Evolutionary conservation across 139 green algal species (phyloP), one percentile per base, ranked within the genome.

Genomic region (Volvox africanus): DNA sequence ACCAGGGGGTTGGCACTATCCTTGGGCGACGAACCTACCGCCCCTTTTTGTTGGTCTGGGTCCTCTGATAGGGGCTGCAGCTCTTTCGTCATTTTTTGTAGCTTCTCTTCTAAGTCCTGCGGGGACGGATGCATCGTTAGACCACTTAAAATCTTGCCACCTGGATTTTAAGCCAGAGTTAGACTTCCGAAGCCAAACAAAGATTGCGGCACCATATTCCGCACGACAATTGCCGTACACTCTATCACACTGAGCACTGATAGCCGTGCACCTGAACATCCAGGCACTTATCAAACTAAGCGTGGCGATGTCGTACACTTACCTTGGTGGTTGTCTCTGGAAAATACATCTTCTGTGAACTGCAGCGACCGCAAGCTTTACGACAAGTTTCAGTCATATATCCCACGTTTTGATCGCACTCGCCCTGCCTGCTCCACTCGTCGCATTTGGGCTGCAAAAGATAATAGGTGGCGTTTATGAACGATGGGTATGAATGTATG

Each of bases 341-440:
- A 36, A 91, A 91, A 77, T 61, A 93, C 65, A 77, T 76, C 19
- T 79, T 28, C 12, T 67, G 24, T 5, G 30, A 19, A 22, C 26
- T 36, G 79, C 92, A 93, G 28, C 24, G 14, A 35, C 73, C 62
- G 78, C 94, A 96, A 6, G 89, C 65, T 82, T 93, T 88, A 1
- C 55, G 71, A 89, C 94, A 96, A 69, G 90, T 93, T 33, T 92
- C 69, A 19, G 36, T 73, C 94, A 96, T 96, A 87, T 92, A 96
- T 26, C 44, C 62, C 1, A n/a, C 1, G 77, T 95, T 96, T 28
- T 91, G 94, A 1, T 87, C 61, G 50, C 94, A 96, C 82, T 96
- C 94, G 36, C 93, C 93, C 19, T 21, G 5, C 13, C 33, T 28
- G 0, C 28, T 33, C 94, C 94, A 96, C 30, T 94, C 80, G 0